Evolutionary conservation across 768 basidiomycete species (phyloP).

Genomic region (Podaxis sp.): DNA sequence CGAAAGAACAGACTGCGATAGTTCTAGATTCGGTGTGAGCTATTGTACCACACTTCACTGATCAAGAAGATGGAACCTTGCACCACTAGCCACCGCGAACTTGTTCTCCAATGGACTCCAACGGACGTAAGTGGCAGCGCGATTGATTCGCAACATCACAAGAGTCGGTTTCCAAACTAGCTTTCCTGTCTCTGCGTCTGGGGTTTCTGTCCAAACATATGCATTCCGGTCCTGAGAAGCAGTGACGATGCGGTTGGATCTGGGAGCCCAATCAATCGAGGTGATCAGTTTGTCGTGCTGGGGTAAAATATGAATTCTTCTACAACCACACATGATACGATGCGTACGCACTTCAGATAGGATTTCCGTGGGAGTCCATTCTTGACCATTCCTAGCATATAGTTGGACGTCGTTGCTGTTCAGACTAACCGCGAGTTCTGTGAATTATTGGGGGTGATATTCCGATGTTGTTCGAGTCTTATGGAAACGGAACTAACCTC

Average conservation of each 20-base stretch:
- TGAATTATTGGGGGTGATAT: background rate
- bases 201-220: constrained; percentile 92
- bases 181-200: constrained; percentile 69
- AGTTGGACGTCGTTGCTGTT: constrained; percentile 90
- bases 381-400: constrained; percentile 59
- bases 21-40: constrained; percentile 48
- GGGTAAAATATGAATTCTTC: background rate
- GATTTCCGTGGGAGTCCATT: constrained; percentile 72
- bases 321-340: background rate
- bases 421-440: constrained; percentile 90
- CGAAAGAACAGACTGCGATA: constrained; percentile 95
- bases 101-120: constrained; percentile 99
- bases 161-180: constrained; percentile 92
- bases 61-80: constrained; percentile 52
- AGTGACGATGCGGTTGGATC: constrained; percentile 96
- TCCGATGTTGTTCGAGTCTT: background rate
- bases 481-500: constrained; percentile 54
- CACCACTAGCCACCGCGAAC: constrained; percentile 97
- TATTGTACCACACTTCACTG: background rate
- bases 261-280: constrained; percentile 97
- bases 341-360: constrained; percentile 78
- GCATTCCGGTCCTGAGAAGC: constrained; percentile 99
- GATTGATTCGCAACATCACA: constrained; percentile 92
- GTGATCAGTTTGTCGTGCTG: constrained; percentile 98
- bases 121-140: constrained; percentile 91